Base-by-base conservation (phyloP, 2,329 filamentous ascomycete species). In the Calonectria honghensis region DNA sequence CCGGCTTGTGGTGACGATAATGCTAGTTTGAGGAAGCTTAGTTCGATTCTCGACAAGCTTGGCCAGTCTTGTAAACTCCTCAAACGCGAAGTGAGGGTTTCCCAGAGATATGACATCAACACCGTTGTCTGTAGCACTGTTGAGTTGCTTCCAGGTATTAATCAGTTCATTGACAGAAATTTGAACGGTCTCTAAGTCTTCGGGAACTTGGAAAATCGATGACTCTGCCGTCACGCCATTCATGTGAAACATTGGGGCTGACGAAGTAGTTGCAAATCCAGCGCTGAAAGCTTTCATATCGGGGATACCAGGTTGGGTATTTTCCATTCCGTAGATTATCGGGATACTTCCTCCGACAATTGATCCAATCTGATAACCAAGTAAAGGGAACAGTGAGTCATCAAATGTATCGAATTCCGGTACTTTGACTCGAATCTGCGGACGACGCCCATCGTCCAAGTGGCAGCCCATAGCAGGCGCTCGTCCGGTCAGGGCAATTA, bases 21-120 rank as follows among this genome's bases (percentile, higher is more conserved):
- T 32, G 1, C 61, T 48, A 0, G 80, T 73, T 14, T 32, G 29
- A 0, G 52, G 11, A 4, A 39, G 20, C 72, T 84, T 87, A 0
- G 9, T 78, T 4, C 78, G 79, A 0, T 79, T 79, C 3, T 63
- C 29, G 39, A 82, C 84, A 9, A 87, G 79, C 0, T 48, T n/a
- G 0, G 81, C 77, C 4, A 88, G 82, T 6, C 73, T 77, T 4
- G 66, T 67, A 10, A 87, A 81, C 70, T 89, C 86, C 6, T 79
- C 77, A 0, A 84, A 70, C 0, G 86, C 85, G 70, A 88, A 87
- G 68, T 88, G 87, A 1, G 87, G 87, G 52, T 87, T 88, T 1
- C 87, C 87, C 0, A 89, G 79, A 1, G 86, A 88, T 0, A 88
- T 64, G 0, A 89, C 75, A 18, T 83, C 82, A 2, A 88, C 80